phyloP scores from a whole-genome alignment of 176 grass and related monocot species.

The Avena eriantha region DNA sequence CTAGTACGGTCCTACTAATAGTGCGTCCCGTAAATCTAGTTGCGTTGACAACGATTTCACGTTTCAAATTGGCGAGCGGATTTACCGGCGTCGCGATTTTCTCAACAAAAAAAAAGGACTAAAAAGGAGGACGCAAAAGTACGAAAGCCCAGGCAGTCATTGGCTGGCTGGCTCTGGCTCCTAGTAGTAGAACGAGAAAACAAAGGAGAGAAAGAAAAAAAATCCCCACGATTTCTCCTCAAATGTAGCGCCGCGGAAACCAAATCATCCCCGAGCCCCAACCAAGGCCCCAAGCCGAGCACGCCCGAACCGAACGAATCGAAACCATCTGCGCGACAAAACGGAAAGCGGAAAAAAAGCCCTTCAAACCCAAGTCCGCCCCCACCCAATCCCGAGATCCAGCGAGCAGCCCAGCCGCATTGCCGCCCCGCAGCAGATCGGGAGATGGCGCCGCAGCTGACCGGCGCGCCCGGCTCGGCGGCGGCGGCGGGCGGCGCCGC shows the following conservation, averaged over 20 bases:
- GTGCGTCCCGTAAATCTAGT: background rate
- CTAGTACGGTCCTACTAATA: too few species aligned
- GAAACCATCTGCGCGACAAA: conserved; percentile 43
- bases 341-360: conserved; percentile 26
- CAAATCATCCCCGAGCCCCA: background rate
- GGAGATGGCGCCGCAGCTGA: conserved; percentile 67
- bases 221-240: conserved; percentile 35
- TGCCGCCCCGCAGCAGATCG: conserved; percentile 44
- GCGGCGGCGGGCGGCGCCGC: conserved; percentile 45
- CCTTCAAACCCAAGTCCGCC: conserved; percentile 30
- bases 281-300: background rate
- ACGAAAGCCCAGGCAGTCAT: conserved; percentile 3
- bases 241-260: conserved; percentile 44
- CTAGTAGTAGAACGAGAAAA: background rate
- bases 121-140: background rate
- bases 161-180: background rate
- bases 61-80: background rate
- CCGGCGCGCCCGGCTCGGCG: conserved; percentile 48
- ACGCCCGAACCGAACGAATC: conserved; percentile 35
- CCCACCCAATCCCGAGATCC: conserved; percentile 40
- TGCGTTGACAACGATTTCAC: background rate
- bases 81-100: background rate
- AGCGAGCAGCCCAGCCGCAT: conserved; percentile 35
- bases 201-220: background rate
- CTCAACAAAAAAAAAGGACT: background rate